Conservation (phyloP, 2,329 filamentous ascomycete species). For the Aspergillus awamori region DNA sequence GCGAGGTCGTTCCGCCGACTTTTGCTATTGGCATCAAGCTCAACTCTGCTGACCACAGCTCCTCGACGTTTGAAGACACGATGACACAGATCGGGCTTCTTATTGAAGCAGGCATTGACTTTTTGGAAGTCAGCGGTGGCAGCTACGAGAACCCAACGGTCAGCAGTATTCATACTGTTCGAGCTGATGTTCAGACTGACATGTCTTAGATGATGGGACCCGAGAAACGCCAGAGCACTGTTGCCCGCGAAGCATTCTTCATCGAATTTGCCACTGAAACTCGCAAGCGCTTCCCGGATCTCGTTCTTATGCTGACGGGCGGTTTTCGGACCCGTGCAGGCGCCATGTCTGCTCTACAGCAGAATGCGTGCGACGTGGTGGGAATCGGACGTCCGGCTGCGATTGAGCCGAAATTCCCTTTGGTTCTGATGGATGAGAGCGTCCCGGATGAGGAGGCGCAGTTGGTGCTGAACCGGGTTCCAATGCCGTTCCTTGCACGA, state of each 20-base stretch:
- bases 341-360: slow-evolving; percentile 53
- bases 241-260: slow-evolving; percentile 68
- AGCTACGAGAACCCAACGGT: slow-evolving; percentile 58
- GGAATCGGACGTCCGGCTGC: slow-evolving; percentile 53
- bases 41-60: slow-evolving; percentile 53
- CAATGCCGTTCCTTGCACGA: slow-evolving; percentile 27
- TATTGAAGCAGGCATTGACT: slow-evolving; percentile 57
- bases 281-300: slow-evolving; percentile 47
- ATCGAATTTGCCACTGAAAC: slow-evolving; percentile 64
- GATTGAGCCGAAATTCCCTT: slow-evolving; percentile 48
- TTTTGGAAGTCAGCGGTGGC: slow-evolving; percentile 69
- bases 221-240: slow-evolving; percentile 47
- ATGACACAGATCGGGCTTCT: slow-evolving; percentile 60
- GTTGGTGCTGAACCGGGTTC: slow-evolving; percentile 29
- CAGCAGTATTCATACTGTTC: slow-evolving; percentile 10
- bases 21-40: slow-evolving; percentile 56
- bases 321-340: slow-evolving; percentile 61
- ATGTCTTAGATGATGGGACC: slow-evolving; percentile 42
- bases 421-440: slow-evolving; percentile 33
- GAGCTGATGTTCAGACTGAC: not conserved
- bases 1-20: slow-evolving; percentile 43
- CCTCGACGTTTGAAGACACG: slow-evolving; percentile 50
- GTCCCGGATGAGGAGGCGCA: slow-evolving; percentile 29
- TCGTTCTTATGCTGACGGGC: slow-evolving; percentile 62
- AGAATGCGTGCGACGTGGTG: slow-evolving; percentile 54